A percentile compares a stretch with the other conserved stretches of the same genome.
phyloP scores from a whole-genome alignment of 768 basidiomycete species.

The Paxillus rubicundulus region DNA sequence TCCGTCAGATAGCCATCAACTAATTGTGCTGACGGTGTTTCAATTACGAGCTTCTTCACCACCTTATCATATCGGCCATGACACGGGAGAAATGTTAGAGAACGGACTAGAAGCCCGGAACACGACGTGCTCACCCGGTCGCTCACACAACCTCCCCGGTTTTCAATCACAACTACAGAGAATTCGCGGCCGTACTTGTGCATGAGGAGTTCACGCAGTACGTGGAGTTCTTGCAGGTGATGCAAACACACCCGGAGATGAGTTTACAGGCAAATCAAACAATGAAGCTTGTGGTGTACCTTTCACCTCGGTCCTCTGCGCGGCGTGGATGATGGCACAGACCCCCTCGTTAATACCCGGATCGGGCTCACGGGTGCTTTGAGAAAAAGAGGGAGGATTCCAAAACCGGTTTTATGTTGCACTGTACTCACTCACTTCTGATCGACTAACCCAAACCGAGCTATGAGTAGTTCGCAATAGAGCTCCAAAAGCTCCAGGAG shows the following conservation, averaged over 20 bases:
- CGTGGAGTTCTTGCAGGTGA: constrained; percentile 67
- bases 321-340: constrained; percentile 84
- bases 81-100: constrained; percentile 1
- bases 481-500: constrained; percentile 90
- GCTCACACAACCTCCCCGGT: constrained; percentile 75
- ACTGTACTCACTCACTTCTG: constrained; percentile 56
- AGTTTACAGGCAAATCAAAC: neutral
- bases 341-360: constrained; percentile 85
- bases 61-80: constrained; percentile 46
- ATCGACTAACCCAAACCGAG: constrained; percentile 90
- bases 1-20: constrained; percentile 88
- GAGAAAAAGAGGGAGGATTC: constrained; percentile 9
- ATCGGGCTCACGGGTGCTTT: constrained; percentile 80
- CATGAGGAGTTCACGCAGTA: constrained; percentile 91
- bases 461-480: constrained; percentile 90
- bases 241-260: constrained; percentile 1
- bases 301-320: constrained; percentile 88
- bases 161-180: constrained; percentile 81
- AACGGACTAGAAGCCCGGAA: neutral
- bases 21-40: constrained; percentile 67
- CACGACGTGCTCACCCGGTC: constrained; percentile 58
- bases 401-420: constrained; percentile 3
- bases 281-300: constrained; percentile 38
- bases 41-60: constrained; percentile 64
- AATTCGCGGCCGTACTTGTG: constrained; percentile 95